phyloP scores from a whole-genome alignment of 2,329 filamentous ascomycete genomes.

The Colletotrichum sp. region DNA sequence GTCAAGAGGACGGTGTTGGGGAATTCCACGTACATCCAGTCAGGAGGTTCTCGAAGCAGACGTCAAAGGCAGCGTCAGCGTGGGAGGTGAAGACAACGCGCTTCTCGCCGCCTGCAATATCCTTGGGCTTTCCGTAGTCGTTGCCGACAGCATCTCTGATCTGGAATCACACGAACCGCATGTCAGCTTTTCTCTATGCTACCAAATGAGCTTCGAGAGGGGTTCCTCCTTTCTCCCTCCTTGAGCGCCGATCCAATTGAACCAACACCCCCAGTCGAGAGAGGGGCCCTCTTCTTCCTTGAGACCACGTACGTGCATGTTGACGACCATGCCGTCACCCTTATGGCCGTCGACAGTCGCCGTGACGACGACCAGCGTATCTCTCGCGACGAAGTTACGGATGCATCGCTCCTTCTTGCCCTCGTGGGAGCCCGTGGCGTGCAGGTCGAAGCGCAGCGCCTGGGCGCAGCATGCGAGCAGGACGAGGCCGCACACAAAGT shows the following conservation, averaged over 20 bases:
- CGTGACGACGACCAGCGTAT: constrained; percentile 95
- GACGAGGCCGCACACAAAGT: constrained; percentile 63
- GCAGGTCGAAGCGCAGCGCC: constrained; percentile 93
- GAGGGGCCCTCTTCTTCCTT: not conserved
- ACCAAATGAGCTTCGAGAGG: not conserved
- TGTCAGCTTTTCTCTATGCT: not conserved
- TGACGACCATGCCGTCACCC: constrained; percentile 91
- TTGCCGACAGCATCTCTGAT: constrained; percentile 96
- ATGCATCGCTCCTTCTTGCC: constrained; percentile 84
- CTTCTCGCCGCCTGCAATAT: constrained; percentile 91
- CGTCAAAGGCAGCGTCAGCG: constrained; percentile 90
- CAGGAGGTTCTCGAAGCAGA: constrained; percentile 91
- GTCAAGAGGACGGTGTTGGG: not conserved
- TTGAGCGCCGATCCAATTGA: not conserved
- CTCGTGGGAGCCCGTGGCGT: constrained; percentile 68
- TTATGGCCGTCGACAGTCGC: constrained; percentile 84
- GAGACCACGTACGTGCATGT: constrained; percentile 78
- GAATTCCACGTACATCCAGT: constrained; percentile 64
- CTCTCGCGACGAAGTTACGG: constrained; percentile 91
- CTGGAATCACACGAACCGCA: constrained; percentile 48
- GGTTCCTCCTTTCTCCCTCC: not conserved
- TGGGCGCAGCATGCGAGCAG: constrained; percentile 58
- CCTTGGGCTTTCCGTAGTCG: constrained; percentile 90
- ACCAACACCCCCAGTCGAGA: not conserved
- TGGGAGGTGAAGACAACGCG: constrained; percentile 94